Evolutionary conservation across 495 filamentous ascomycete genomes (phyloP).

Genomic region (Pyrenula aspistea): DNA sequence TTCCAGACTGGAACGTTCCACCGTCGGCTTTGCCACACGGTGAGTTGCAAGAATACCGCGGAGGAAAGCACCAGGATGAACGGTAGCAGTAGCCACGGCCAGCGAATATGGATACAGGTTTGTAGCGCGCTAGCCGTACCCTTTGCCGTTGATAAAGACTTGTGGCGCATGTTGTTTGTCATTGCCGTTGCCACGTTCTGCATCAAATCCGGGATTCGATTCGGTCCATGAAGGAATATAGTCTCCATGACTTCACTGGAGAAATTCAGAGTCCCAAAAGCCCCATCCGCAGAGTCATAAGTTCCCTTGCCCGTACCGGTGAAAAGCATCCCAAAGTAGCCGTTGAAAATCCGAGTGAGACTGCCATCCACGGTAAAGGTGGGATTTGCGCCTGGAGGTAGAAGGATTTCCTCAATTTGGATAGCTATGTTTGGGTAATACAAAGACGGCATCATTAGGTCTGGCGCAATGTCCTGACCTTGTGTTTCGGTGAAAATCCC

Average conservation of each 20-base stretch:
- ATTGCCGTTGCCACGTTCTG: neutral
- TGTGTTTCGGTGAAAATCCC: slow-evolving; percentile 13
- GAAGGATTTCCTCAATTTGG: neutral
- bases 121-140: slow-evolving; percentile 3
- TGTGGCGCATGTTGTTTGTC: slow-evolving; percentile 1
- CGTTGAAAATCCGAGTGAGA: neutral
- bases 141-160: neutral
- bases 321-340: too few species aligned
- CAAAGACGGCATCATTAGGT: neutral
- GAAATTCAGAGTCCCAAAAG: neutral
- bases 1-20: neutral
- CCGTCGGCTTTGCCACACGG: slow-evolving; percentile 7
- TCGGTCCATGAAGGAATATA: neutral
- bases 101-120: slow-evolving; percentile 25
- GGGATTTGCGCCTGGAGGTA: neutral
- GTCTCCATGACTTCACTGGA: neutral
- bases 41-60: slow-evolving; percentile 17
- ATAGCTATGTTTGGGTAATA: neutral
- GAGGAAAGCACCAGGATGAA: slow-evolving; percentile 15
- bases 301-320: too few species aligned
- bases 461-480: neutral
- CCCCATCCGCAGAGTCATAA: too few species aligned
- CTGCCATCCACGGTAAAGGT: neutral
- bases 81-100: slow-evolving; percentile 27
- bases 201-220: neutral